phyloP scores from a whole-genome alignment of 2,329 filamentous ascomycete genomes.

The Pleurostoma richardsiae region DNA sequence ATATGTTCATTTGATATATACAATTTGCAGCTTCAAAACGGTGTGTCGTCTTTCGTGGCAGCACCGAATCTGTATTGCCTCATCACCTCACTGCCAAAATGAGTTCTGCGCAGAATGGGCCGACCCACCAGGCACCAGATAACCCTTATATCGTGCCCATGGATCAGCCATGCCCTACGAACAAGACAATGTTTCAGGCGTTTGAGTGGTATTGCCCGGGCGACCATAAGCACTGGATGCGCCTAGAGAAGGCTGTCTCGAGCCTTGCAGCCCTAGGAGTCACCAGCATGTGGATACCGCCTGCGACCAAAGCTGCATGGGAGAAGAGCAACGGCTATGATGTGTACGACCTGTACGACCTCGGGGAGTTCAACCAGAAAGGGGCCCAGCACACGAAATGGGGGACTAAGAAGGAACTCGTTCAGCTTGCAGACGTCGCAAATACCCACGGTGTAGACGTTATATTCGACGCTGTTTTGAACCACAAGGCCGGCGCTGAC shows the following conservation, averaged over 20 bases:
- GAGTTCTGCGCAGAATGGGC: too few species aligned
- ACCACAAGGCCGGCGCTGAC: slow-evolving; percentile 68
- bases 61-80: too few species aligned
- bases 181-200: slow-evolving; percentile 56
- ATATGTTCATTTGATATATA: too few species aligned
- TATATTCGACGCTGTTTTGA: slow-evolving; percentile 67
- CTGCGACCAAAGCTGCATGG: slow-evolving; percentile 62
- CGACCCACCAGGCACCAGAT: too few species aligned
- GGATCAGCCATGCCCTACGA: slow-evolving; percentile 15
- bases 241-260: slow-evolving; percentile 46
- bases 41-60: too few species aligned
- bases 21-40: too few species aligned
- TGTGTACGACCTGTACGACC: slow-evolving; percentile 62
- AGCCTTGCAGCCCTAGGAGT: slow-evolving; percentile 55
- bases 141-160: neutral
- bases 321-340: slow-evolving; percentile 63
- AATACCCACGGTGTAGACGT: slow-evolving; percentile 49
- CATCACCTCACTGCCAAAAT: too few species aligned
- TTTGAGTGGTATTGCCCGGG: slow-evolving; percentile 70
- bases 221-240: slow-evolving; percentile 55
- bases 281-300: slow-evolving; percentile 63
- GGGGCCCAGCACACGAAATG: slow-evolving; percentile 60
- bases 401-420: slow-evolving; percentile 59
- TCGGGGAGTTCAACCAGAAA: slow-evolving; percentile 71
- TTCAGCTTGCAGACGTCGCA: slow-evolving; percentile 44